A percentile compares a stretch with the other conserved stretches of the same genome.
Evolutionary conservation across 2,329 filamentous ascomycete genomes (phyloP).

Genomic region (Talaromyces piceae): DNA sequence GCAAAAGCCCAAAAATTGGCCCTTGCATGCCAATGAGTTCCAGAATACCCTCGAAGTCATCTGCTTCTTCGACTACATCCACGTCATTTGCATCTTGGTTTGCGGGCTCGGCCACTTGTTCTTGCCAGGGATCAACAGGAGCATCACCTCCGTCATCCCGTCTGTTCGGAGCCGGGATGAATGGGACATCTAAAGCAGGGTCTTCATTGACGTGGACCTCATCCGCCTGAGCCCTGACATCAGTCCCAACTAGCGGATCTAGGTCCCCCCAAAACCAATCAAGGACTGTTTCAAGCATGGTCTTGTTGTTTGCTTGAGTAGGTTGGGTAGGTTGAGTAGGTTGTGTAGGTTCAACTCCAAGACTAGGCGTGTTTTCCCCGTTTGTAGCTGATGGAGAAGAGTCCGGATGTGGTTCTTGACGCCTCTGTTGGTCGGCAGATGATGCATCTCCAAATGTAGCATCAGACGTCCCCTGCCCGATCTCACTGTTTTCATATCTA

Average conservation of each 20-base stretch:
- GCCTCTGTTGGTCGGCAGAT: neutral
- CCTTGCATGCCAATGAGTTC: conserved; percentile 96
- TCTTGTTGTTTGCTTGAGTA: conserved; percentile 12
- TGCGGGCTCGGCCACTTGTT: conserved; percentile 51
- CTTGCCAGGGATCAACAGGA: conserved; percentile 27
- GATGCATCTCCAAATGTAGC: neutral
- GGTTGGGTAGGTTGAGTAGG: conserved; percentile 11
- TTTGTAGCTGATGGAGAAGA: neutral
- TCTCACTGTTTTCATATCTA: neutral
- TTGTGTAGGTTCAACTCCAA: neutral
- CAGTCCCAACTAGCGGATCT: conserved; percentile 22
- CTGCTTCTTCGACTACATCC: conserved; percentile 59
- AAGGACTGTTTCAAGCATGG: conserved; percentile 21
- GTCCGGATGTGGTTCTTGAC: too few relatives aligned
- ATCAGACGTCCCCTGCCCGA: neutral
- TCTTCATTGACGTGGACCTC: conserved; percentile 52
- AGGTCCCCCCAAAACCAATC: conserved; percentile 43
- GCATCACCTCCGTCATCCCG: conserved; percentile 33
- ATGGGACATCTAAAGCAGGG: conserved; percentile 53
- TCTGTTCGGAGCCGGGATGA: conserved; percentile 47
- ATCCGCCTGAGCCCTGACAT: conserved; percentile 45
- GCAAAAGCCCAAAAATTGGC: conserved; percentile 77
- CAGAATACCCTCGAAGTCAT: conserved; percentile 93
- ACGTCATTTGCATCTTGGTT: conserved; percentile 52
- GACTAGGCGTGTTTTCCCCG: neutral